Evolutionary conservation across 306 rosid species (phyloP), one percentile per base, ranked within the genome.

Genomic region (Fragaria nilgerrensis): DNA sequence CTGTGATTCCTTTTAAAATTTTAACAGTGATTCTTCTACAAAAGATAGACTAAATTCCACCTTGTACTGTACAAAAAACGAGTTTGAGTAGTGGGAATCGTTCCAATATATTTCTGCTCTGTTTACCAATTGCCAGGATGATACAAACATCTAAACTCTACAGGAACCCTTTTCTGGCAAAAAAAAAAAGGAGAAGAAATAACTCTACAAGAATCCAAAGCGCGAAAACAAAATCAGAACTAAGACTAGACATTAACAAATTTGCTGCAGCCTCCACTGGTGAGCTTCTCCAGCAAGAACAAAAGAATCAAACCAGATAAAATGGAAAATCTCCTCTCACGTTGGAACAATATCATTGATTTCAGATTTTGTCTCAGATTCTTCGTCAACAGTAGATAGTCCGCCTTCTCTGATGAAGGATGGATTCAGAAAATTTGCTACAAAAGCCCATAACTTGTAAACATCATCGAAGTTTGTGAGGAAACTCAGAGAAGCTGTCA

Each of bases 391-490:
- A 29, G 93, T 88, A 39, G 92, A 89, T 80, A 90, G 96, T 32
- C 87, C 77, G 12, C 87, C 97, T 72, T 89, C 93, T 64, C 80
- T 81, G 75, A 88, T 83, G 76, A 89, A 90, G 70, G 82, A 20
- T 5, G 96, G 97, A 82, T 90, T 89, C 68, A 95, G 97, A 84
- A 95, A 95, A 86, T 90, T 95, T 0, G 93, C 95, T 20, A 95
- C 88, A 78, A 95, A 92, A 25, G 91, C 93, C 98, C 98, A 95
- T 78, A 94, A 77, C 86, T 85, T 94, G 84, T 94, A 90, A 71
- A 90, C 95, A 75, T 94, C 98, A 80, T 95, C 97, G 79, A 92
- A 95, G 85, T 92, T 92, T 61, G 97, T 86, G 77, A 95, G 87
- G 86, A 95, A 90, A 23, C 97, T 80, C 36, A 95, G 80, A 36